Conservation (phyloP, 768 basidiomycete species). For the Pleurotus cornucopiae region DNA sequence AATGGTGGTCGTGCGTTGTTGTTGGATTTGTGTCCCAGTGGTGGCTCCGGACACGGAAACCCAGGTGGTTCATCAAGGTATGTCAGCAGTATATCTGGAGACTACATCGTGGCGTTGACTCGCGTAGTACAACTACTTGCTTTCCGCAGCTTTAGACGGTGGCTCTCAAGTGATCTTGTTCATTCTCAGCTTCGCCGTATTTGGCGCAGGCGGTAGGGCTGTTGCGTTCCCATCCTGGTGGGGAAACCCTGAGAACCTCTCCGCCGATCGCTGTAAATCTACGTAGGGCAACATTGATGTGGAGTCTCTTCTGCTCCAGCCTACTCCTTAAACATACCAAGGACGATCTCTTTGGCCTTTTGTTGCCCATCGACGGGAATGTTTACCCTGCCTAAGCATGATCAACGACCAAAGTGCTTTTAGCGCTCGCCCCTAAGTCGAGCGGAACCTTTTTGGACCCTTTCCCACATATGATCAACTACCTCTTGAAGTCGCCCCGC, state of each 20-base stretch:
- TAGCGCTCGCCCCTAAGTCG: too few species aligned
- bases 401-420: too few species aligned
- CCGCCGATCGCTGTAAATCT: conserved; percentile 31
- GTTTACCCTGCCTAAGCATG: too few species aligned
- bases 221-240: conserved; percentile 46
- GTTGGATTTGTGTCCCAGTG: conserved; percentile 47
- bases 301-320: background rate
- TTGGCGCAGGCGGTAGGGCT: conserved; percentile 36
- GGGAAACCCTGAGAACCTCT: conserved; percentile 33
- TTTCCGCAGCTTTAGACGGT: conserved; percentile 46
- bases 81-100: background rate
- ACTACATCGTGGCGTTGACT: too few species aligned
- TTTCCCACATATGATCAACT: too few species aligned
- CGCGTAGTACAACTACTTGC: conserved; percentile 34
- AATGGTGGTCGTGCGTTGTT: conserved; percentile 51
- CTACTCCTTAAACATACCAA: background rate
- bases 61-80: conserved; percentile 46
- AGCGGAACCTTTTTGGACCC: too few species aligned
- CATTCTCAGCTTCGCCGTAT: conserved; percentile 35
- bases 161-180: conserved; percentile 46
- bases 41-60: conserved; percentile 40
- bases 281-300: background rate
- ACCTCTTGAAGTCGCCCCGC: too few species aligned
- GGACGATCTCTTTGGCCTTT: background rate
- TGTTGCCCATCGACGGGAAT: too few species aligned